These are phyloP conservation scores for Edaphochlamys debaryana DNA, from an alignment of 139 green algal species.

Conservation along the genomic window DNA sequence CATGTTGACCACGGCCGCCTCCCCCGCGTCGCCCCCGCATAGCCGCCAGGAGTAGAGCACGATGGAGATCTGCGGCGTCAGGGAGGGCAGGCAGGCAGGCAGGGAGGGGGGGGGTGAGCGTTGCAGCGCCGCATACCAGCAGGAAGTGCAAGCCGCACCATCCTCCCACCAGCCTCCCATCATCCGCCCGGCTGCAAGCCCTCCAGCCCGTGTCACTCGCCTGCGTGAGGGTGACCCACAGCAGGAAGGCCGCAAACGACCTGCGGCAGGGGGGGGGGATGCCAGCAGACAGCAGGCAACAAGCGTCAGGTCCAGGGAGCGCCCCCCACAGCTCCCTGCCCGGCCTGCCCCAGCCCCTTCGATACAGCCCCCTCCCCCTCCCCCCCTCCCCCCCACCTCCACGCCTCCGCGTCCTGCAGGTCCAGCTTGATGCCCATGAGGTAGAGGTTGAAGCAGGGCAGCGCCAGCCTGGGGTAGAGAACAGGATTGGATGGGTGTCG, in stretches of 20 bases:
- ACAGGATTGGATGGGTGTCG: not conserved
- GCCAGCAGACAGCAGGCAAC: not conserved
- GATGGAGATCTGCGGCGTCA: conserved; percentile 3
- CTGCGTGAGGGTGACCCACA: conserved; percentile 16
- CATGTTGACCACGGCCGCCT: conserved; percentile 46
- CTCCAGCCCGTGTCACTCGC: no score
- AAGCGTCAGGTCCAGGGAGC: not conserved
- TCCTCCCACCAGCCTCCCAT: no score
- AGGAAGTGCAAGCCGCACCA: not conserved
- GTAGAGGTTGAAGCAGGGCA: conserved; percentile 52
- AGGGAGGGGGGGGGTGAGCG: conserved; percentile 4
- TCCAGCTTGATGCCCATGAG: conserved; percentile 57
- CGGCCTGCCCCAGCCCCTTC: no score
- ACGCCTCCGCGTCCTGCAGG: conserved; percentile 37
- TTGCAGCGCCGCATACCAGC: not conserved
- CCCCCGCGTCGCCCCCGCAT: conserved; percentile 13
- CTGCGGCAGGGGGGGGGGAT: not conserved
- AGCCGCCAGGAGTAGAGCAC: conserved; percentile 25
- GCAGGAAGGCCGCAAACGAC: conserved; percentile 26
- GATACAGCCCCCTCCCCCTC: not conserved
- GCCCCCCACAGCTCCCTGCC: no score
- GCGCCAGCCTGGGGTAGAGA: conserved; percentile 7
- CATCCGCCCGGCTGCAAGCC: no score
- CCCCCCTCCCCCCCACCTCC: conserved; percentile 23
- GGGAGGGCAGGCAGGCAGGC: conserved; percentile 42